Conservation (phyloP, 2,329 filamentous ascomycete genomes). For the Huntiella bhutanensis region DNA sequence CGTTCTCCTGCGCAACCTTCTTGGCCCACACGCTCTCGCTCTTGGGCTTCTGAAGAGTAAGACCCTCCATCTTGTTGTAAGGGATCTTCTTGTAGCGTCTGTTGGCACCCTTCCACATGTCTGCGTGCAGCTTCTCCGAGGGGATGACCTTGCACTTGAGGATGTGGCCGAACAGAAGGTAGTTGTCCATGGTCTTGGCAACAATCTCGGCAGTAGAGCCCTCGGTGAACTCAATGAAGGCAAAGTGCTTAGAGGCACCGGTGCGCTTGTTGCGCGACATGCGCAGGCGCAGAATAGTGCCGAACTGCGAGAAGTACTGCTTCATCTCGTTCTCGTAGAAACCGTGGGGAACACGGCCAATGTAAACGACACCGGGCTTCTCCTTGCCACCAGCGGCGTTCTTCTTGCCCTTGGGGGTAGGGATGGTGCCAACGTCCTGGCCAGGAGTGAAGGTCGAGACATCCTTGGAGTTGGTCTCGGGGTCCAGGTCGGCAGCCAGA, state of each 20-base stretch:
- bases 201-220: slow-evolving; percentile 71
- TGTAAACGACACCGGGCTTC: slow-evolving; percentile 64
- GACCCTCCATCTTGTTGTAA: slow-evolving; percentile 69
- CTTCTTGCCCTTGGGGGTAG: slow-evolving; percentile 27
- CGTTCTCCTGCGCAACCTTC: slow-evolving; percentile 54
- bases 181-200: slow-evolving; percentile 92
- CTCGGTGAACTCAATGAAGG: slow-evolving; percentile 78
- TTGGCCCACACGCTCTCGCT: slow-evolving; percentile 61
- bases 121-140: slow-evolving; percentile 55
- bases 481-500: slow-evolving; percentile 27
- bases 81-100: slow-evolving; percentile 76
- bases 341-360: slow-evolving; percentile 76
- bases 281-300: slow-evolving; percentile 56
- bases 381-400: slow-evolving; percentile 22
- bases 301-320: slow-evolving; percentile 87
- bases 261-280: slow-evolving; percentile 85
- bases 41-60: slow-evolving; percentile 52
- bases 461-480: slow-evolving; percentile 21
- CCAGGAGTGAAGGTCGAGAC: slow-evolving; percentile 25
- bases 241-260: slow-evolving; percentile 80
- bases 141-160: slow-evolving; percentile 71
- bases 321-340: slow-evolving; percentile 97
- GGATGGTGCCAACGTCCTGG: slow-evolving; percentile 32
- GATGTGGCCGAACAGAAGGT: slow-evolving; percentile 85
- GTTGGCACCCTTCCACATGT: slow-evolving; percentile 81